These are phyloP conservation scores for Pythium rhizo-oryzae DNA, from an alignment of 352 stramenopile species.

Conservation along the genomic window DNA sequence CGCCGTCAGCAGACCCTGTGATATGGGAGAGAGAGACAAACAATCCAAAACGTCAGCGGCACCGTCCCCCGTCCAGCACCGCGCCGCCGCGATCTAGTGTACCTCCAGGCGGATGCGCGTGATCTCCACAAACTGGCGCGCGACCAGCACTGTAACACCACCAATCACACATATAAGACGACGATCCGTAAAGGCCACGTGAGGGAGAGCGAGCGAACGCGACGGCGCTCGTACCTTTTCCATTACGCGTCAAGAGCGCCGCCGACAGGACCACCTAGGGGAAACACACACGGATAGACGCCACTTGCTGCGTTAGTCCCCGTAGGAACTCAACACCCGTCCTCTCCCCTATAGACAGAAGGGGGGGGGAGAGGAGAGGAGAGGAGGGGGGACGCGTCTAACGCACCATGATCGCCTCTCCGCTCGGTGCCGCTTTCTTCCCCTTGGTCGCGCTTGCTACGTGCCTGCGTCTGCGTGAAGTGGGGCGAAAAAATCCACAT, in stretches of 20 bases:
- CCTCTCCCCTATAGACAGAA: no score
- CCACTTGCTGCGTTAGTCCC: background rate
- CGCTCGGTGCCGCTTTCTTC: background rate
- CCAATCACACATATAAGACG: background rate
- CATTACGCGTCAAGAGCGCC: slow-evolving; percentile 93
- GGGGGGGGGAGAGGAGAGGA: background rate
- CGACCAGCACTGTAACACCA: slow-evolving; percentile 84
- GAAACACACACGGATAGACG: no score
- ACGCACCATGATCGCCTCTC: slow-evolving; percentile 12
- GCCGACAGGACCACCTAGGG: slow-evolving; percentile 96
- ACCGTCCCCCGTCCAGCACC: background rate
- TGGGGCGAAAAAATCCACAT: slow-evolving; percentile 32
- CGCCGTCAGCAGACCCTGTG: slow-evolving; percentile 94
- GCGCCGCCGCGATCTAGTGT: no score
- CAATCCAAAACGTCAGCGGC: background rate
- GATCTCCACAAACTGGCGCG: slow-evolving; percentile 99
- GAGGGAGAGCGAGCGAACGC: no score
- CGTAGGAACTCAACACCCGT: no score
- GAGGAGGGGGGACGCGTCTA: background rate
- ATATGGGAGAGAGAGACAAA: no score
- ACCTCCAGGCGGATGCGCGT: slow-evolving; percentile 97
- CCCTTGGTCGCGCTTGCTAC: slow-evolving; percentile 20
- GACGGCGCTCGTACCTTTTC: slow-evolving; percentile 83
- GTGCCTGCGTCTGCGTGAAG: slow-evolving; percentile 34
- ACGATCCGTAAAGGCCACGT: no score